These are phyloP conservation scores for Saccharomycopsis javanensis DNA, from an alignment of 805 yeast species.

Conservation along the genomic window DNA sequence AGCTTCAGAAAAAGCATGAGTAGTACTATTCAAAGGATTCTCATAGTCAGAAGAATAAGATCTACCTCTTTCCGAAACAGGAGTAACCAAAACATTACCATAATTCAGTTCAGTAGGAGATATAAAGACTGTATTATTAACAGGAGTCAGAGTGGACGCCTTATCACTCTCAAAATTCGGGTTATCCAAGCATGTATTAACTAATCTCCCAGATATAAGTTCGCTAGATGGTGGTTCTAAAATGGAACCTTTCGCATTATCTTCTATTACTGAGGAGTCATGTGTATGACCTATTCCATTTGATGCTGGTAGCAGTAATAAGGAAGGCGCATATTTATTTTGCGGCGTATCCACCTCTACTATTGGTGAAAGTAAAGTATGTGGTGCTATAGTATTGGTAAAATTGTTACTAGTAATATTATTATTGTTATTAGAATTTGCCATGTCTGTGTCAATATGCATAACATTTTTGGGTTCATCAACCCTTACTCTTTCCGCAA, in stretches of 20 bases:
- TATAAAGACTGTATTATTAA: background rate
- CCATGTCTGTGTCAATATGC: background rate
- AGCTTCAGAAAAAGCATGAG: background rate
- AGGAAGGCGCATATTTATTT: background rate
- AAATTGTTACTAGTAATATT: background rate
- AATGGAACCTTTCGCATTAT: background rate
- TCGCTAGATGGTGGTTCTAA: background rate
- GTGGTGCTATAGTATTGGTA: background rate
- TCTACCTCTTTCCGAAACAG: background rate
- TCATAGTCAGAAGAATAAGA: background rate
- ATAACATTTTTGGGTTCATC: background rate
- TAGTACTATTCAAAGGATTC: background rate
- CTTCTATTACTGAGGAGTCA: background rate
- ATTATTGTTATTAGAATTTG: background rate
- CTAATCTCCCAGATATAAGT: background rate
- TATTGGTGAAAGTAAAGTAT: background rate
- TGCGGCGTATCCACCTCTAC: background rate
- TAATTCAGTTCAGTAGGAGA: conserved; percentile 1
- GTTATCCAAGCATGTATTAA: background rate
- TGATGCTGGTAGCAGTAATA: background rate
- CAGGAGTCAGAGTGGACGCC: background rate
- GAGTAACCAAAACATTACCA: background rate
- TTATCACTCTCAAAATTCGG: background rate
- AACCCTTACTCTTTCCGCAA: background rate
- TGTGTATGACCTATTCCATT: background rate